Conservation (phyloP, 345 rosid species). For the Melaleuca alternifolia region DNA sequence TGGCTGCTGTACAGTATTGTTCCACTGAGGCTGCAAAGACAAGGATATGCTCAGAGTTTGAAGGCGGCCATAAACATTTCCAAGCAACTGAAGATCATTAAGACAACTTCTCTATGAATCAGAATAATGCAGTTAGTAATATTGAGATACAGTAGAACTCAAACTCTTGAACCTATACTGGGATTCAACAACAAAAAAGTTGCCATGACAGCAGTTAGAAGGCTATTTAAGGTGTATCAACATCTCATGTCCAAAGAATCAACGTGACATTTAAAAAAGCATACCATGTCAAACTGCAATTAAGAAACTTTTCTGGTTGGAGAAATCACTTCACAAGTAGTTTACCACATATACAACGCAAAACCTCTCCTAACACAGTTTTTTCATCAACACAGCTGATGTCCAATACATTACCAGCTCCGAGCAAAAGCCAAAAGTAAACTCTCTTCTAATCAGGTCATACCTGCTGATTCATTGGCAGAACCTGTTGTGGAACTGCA, state of each 20-base stretch:
- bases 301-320: neutral
- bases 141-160: neutral
- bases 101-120: neutral
- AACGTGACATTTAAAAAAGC: neutral
- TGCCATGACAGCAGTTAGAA: neutral
- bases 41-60: neutral
- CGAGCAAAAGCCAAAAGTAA: neutral
- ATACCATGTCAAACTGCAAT: neutral
- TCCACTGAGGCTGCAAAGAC: constrained; percentile 38
- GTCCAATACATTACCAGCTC: neutral
- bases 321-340: neutral
- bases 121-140: neutral
- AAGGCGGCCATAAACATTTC: neutral
- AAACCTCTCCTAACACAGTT: neutral
- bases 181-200: neutral
- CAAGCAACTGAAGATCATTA: neutral
- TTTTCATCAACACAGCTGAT: neutral
- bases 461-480: constrained; percentile 69
- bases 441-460: neutral
- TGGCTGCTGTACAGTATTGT: constrained; percentile 35
- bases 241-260: neutral
- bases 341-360: neutral
- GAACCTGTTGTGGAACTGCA: constrained; percentile 43
- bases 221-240: neutral
- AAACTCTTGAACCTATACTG: neutral